phyloP scores from a whole-genome alignment of 805 yeast species.

The Wickerhamomyces alni region DNA sequence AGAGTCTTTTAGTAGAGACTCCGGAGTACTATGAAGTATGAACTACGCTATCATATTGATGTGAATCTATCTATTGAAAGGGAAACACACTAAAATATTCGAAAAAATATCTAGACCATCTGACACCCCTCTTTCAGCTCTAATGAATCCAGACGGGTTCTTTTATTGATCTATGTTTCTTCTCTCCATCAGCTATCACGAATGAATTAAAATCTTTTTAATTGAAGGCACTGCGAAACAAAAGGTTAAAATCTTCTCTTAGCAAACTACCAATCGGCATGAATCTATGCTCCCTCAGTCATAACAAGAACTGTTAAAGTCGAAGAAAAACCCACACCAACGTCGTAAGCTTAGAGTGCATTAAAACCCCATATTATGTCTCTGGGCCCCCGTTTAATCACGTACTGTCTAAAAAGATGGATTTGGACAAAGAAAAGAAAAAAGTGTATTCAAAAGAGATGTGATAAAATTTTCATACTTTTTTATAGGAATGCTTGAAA shows the following conservation, averaged over 20 bases:
- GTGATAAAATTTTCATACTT: slow-evolving; percentile 1
- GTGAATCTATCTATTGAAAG: background rate
- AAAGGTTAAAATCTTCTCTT: background rate
- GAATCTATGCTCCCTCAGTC: background rate
- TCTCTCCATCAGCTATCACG: slow-evolving; percentile 22
- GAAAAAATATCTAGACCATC: slow-evolving; percentile 20
- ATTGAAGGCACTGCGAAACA: background rate
- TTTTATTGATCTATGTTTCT: slow-evolving; percentile 14
- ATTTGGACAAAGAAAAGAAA: slow-evolving; percentile 53
- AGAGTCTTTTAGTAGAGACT: too few species aligned
- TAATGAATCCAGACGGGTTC: slow-evolving; percentile 17
- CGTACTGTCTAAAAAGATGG: slow-evolving; percentile 72
- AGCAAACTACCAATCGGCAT: background rate
- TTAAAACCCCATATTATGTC: background rate
- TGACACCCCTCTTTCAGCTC: slow-evolving; percentile 27
- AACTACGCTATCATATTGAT: background rate
- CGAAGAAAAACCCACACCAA: slow-evolving; percentile 2
- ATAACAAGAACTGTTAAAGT: slow-evolving; percentile 3
- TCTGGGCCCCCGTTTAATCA: slow-evolving; percentile 16
- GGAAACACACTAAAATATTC: too few species aligned
- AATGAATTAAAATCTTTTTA: slow-evolving; percentile 8
- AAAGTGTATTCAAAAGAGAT: background rate
- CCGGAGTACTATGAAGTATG: too few species aligned
- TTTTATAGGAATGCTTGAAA: background rate
- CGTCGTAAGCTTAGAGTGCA: background rate